Evolutionary conservation across 2,329 filamentous ascomycete species (phyloP), one percentile per base, ranked within the genome.

Genomic region (Monosporascus sp.): DNA sequence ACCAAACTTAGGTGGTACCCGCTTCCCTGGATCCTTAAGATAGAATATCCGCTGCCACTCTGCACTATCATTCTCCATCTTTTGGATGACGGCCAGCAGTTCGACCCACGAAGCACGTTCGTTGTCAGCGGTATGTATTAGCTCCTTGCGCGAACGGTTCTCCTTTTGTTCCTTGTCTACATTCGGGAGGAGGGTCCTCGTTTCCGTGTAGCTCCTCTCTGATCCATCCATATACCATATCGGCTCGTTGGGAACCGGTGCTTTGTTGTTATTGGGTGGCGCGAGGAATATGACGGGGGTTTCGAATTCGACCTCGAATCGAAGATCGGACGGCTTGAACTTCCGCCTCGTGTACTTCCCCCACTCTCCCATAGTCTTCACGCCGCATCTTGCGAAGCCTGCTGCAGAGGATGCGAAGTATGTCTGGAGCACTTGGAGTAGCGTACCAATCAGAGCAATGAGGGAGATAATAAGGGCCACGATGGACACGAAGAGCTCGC

Each of bases 71-170:
- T 44, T 35, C 56, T 72, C 70, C 54, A 68, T 63, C 27, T 49
- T 52, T 49, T 72, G 69, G 0, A 71, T 52, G 7, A 63, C 62
- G 2, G 60, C 63, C 2, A 72, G 52, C 2, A 72, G 57, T 4
- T 61, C 63, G 3, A 71, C 59, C 68, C 70, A 72, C 7, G 68
- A 68, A n/a, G 69, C 69, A 37, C 63, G 57, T 49, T 72, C 69
- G 53, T 72, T 70, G 56, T 72, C 68, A 8, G 66, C 69, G 7
- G 68, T 71, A 55, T 69, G 68, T 14, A 70, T 64, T 3, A 47
- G 41, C 37, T 59, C 50, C 24, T 37, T 55, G 44, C 3, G 44
- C 31, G 43, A 53, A n/a, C 26, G 52, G 27, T 19, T 51, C n/a
- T 49, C 19, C 37, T 45, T 14, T n/a, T 55, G 17, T 31, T 58